Conservation (phyloP, 805 yeast species). For the Saccharomycopsis sp. region DNA sequence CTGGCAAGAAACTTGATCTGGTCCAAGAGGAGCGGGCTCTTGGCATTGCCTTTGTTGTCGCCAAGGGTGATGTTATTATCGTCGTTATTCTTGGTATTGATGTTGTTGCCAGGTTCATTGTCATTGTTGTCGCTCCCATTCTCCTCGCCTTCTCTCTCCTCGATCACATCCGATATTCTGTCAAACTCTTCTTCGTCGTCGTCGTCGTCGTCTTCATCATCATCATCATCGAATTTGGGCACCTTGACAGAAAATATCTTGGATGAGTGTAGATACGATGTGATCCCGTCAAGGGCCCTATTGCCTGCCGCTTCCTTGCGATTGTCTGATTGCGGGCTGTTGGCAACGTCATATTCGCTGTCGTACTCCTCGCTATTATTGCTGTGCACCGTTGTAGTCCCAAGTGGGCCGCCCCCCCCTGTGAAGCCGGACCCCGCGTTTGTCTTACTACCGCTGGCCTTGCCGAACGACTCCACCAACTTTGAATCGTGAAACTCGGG, state of each 20-base stretch:
- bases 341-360: constrained; percentile 2
- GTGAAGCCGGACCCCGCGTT: not conserved
- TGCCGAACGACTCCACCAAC: not conserved
- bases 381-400: not conserved
- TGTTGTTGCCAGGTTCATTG: not conserved
- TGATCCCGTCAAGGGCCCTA: not conserved
- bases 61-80: too few relatives aligned
- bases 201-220: constrained; percentile 4
- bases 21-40: constrained; percentile 5
- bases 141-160: constrained; percentile 1
- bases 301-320: constrained; percentile 2
- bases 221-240: constrained; percentile 15
- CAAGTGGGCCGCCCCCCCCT: not conserved
- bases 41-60: not conserved
- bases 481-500: constrained; percentile 6
- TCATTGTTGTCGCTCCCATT: not conserved
- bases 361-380: not conserved
- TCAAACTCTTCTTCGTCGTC: constrained; percentile 4
- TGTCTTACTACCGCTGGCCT: not conserved
- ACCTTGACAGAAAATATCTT: constrained; percentile 10
- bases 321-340: too few relatives aligned
- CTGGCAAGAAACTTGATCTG: constrained; percentile 9
- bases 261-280: constrained; percentile 12
- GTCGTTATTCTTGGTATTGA: not conserved
- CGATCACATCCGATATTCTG: too few relatives aligned